A percentile compares a stretch with the other conserved stretches of the same genome.
phyloP scores from a whole-genome alignment of 2,329 filamentous ascomycete species.

The Stenocarpella maydis region DNA sequence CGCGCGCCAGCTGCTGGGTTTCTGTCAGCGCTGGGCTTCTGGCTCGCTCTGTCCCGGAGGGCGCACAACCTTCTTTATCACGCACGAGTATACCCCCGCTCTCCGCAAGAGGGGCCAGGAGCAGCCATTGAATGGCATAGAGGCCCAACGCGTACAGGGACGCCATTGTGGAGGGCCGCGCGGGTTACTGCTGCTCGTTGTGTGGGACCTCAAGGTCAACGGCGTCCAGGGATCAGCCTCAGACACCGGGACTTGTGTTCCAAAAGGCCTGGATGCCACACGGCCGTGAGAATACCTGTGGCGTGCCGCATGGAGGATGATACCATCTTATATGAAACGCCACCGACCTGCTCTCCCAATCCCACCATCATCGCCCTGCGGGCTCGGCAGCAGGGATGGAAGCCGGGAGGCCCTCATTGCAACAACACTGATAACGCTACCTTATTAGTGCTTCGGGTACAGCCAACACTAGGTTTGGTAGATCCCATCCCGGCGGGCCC shows the following conservation, averaged over 20 bases:
- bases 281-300: neutral
- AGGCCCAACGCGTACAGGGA: neutral
- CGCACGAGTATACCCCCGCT: neutral
- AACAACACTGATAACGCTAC: slow-evolving; percentile 13
- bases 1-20: neutral
- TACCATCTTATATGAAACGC: neutral
- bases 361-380: neutral
- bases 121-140: slow-evolving; percentile 14
- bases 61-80: neutral
- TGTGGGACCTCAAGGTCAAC: no score
- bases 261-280: neutral
- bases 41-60: neutral
- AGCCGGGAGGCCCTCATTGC: neutral
- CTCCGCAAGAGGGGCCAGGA: neutral
- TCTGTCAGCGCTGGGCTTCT: neutral
- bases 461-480: no score
- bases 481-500: no score
- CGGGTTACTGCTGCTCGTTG: neutral
- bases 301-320: neutral
- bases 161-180: neutral
- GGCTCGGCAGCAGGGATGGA: neutral
- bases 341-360: neutral
- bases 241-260: neutral
- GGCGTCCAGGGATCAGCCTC: neutral
- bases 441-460: neutral